Evolutionary conservation across 2,329 filamentous ascomycete genomes (phyloP).

Genomic region (Mariannaea sp.): DNA sequence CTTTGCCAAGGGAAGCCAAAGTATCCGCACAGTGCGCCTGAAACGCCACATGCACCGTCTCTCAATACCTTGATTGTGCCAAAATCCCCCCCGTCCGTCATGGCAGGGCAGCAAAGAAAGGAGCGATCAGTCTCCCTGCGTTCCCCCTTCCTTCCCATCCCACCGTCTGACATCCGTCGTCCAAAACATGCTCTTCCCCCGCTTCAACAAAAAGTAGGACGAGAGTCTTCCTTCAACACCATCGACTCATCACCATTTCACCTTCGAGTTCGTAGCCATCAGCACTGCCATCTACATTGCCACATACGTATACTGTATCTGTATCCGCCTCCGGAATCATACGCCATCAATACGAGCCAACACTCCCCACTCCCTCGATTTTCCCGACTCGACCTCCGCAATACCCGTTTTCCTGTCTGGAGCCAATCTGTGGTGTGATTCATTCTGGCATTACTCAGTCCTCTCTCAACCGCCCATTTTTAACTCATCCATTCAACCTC

Average conservation of each 20-base stretch:
- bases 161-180: not conserved
- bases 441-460: constrained; percentile 27
- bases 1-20: not conserved
- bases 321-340: not conserved
- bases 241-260: not conserved
- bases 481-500: constrained; percentile 1
- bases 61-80: too few relatives aligned
- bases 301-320: too few relatives aligned
- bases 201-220: not conserved
- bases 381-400: constrained; percentile 26
- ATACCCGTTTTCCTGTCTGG: constrained; percentile 15
- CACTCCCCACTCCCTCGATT: constrained; percentile 15
- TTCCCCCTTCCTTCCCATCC: constrained; percentile 14
- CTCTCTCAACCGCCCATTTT: constrained; percentile 1
- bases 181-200: not conserved
- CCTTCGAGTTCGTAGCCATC: not conserved
- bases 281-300: constrained; percentile 4
- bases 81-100: not conserved
- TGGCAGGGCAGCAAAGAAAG: constrained; percentile 3
- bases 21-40: not conserved
- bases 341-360: constrained; percentile 4
- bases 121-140: not conserved
- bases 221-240: constrained; percentile 1
- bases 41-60: not conserved
- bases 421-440: constrained; percentile 30